Base-by-base conservation (phyloP, 108 stramenopile genomes). In the Chaetoceros tenuissimus region DNA sequence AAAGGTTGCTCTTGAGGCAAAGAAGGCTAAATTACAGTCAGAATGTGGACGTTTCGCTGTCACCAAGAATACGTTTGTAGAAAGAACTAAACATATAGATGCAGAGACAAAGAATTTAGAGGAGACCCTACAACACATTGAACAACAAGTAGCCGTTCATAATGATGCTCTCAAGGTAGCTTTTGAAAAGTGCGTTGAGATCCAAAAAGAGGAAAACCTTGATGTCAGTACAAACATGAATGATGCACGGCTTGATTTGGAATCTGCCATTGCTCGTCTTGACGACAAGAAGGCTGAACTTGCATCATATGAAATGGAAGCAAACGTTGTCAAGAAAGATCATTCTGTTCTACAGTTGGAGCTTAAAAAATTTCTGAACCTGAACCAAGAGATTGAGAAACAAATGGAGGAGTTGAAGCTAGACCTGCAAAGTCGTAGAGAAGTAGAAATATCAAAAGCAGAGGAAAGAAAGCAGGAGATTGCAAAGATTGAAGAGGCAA, bases 1-100 rank as follows among this genome's bases (percentile, higher is more conserved):
- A 29, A 79, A 73, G 47, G 61, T 76, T 48, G 68, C 65, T n/a
- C 68, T 73, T 18, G 65, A 76, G 61, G 70, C 62, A 17, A 73
- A 73, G 31, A 63, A 66, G 49, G 68, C 66, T 13, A 74, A 79
- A 27, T 48, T 70, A n/a, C 55, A 55, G 24, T 47, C 75, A 55
- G 78, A 85, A 59, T 54, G 55, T 28, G 53, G 69, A 28, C 72
- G 75, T 22, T 67, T 77, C 34, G 48, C 44, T 2, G 68, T 63
- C 20, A 48, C 53, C 13, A 52, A 67, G 26, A 55, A 45, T n/a
- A 27, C 57, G 22, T n/a, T n/a, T n/a, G n/a, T n/a, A n/a, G 34
- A 40, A 40, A 13, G 5, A 40, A 40, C 8, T 5, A 13, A 5
- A 10, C 13, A 10, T 10, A 10, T 10, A 10, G 34, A 40, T 10